Conservation (phyloP, 371 early-diverging fungal genomes). For the Blakeslea trispora region DNA sequence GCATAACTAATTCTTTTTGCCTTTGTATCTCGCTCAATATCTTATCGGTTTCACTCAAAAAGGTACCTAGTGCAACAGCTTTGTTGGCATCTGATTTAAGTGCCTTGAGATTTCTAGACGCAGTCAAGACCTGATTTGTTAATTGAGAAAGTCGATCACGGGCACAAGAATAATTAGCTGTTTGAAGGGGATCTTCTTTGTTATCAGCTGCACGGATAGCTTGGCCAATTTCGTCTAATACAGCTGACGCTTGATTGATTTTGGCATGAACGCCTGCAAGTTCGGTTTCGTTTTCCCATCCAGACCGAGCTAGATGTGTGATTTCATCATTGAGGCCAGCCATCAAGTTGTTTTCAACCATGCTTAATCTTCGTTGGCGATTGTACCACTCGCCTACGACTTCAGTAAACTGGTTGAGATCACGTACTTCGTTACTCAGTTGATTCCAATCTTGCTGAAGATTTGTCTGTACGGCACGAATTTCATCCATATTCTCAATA, state of each 20-base stretch:
- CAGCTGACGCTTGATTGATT: conserved; percentile 23
- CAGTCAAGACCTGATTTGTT: conserved; percentile 20
- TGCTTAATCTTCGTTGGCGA: conserved; percentile 36
- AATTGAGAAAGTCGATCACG: conserved; percentile 34
- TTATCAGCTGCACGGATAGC: conserved; percentile 25
- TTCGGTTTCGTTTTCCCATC: conserved; percentile 22
- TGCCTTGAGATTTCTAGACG: conserved; percentile 22
- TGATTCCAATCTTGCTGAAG: conserved; percentile 36
- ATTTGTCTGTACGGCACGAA: conserved; percentile 13
- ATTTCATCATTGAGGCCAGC: conserved; percentile 34
- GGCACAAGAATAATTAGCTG: conserved; percentile 49
- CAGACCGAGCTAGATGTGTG: conserved; percentile 24
- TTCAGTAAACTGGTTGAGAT: conserved; percentile 28
- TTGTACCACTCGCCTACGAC: conserved; percentile 42
- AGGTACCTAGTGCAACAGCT: conserved; percentile 32
- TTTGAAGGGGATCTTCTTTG: conserved; percentile 44
- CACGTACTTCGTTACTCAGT: conserved; percentile 28
- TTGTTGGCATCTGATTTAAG: conserved; percentile 35
- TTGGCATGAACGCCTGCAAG: conserved; percentile 20
- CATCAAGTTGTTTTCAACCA: conserved; percentile 26
- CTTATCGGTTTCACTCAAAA: conserved; percentile 29
- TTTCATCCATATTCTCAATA: conserved; percentile 24
- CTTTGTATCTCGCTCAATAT: conserved; percentile 27
- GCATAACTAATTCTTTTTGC: conserved; percentile 29
- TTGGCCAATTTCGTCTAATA: conserved; percentile 25